Percentiles rank a stretch among this genome's conserved stretches.
Evolutionary conservation across 768 basidiomycete species (phyloP).

Genomic region (Dentipellis sp.): DNA sequence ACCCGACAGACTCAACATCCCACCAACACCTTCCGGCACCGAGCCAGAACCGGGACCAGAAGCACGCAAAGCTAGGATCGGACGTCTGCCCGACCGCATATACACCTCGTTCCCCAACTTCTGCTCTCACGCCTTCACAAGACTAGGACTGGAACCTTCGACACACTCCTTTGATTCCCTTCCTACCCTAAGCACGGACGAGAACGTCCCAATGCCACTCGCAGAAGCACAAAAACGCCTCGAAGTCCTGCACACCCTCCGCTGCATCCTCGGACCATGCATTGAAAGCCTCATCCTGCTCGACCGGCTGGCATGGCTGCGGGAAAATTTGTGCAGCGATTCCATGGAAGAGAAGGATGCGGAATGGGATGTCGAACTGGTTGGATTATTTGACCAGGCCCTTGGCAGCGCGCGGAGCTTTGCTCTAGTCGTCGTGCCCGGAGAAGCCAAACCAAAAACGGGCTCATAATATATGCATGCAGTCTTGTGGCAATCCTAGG

Average conservation of each 20-base stretch:
- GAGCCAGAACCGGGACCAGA: neutral
- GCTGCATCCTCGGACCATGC: conserved; percentile 60
- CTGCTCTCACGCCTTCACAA: neutral
- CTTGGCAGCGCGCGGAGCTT: neutral
- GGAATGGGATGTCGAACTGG: neutral
- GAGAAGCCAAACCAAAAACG: neutral
- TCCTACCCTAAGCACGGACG: neutral
- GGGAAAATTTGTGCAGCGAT: conserved; percentile 21
- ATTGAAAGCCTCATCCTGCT: conserved; percentile 57
- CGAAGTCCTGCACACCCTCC: conserved; percentile 52
- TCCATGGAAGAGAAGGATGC: neutral
- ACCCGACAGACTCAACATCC: neutral
- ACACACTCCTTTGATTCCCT: neutral
- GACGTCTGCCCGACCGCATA: conserved; percentile 19
- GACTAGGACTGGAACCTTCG: neutral
- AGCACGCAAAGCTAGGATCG: neutral
- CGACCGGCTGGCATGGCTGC: conserved; percentile 54
- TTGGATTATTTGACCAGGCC: neutral
- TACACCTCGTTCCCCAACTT: neutral
- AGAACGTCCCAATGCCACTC: neutral
- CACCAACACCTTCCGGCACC: neutral
- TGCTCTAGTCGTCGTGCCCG: neutral
- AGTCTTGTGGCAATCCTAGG: no score
- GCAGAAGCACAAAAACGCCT: conserved; percentile 30
- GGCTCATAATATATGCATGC: no score